These are phyloP conservation scores for Laburnicola sp. DNA, from an alignment of 2,329 filamentous ascomycete genomes.

Conservation along the genomic window DNA sequence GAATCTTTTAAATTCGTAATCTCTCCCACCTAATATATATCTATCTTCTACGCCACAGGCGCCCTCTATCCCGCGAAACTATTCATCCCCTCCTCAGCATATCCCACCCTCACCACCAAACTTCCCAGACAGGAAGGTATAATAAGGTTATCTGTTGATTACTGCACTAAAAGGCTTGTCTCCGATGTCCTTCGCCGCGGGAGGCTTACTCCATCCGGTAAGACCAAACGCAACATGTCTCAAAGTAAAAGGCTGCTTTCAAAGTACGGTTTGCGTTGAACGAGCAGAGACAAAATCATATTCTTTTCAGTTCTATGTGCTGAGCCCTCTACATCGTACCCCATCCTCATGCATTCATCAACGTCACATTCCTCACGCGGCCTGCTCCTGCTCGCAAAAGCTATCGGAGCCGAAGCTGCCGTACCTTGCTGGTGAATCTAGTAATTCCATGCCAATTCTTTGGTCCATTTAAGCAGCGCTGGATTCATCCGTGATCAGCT, in stretches of 20 bases:
- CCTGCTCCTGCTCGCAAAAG: constrained; percentile 2
- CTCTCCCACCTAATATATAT: too few relatives aligned
- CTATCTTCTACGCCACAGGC: too few relatives aligned
- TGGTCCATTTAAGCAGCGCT: constrained; percentile 12
- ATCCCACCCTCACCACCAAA: not conserved
- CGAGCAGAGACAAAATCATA: constrained; percentile 5
- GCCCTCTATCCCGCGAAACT: too few relatives aligned
- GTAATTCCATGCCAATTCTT: not conserved
- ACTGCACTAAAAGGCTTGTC: constrained; percentile 42
- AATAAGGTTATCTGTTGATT: constrained; percentile 36
- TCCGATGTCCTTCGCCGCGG: constrained; percentile 11
- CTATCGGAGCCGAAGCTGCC: constrained; percentile 7
- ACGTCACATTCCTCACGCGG: not conserved
- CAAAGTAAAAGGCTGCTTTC: too few relatives aligned
- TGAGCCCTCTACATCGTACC: not conserved
- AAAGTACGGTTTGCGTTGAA: too few relatives aligned
- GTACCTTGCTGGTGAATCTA: not conserved
- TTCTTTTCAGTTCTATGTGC: constrained; percentile 10
- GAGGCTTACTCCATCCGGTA: constrained; percentile 1
- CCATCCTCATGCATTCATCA: not conserved
- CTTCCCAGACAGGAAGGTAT: constrained; percentile 21
- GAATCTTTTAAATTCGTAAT: too few relatives aligned
- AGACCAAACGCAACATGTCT: not conserved
- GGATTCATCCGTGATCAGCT: constrained; percentile 62
- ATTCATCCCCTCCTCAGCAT: not conserved